Evolutionary conservation across 805 yeast species (phyloP), one percentile per base, ranked within the genome.

Genomic region (Starmerella geochares): DNA sequence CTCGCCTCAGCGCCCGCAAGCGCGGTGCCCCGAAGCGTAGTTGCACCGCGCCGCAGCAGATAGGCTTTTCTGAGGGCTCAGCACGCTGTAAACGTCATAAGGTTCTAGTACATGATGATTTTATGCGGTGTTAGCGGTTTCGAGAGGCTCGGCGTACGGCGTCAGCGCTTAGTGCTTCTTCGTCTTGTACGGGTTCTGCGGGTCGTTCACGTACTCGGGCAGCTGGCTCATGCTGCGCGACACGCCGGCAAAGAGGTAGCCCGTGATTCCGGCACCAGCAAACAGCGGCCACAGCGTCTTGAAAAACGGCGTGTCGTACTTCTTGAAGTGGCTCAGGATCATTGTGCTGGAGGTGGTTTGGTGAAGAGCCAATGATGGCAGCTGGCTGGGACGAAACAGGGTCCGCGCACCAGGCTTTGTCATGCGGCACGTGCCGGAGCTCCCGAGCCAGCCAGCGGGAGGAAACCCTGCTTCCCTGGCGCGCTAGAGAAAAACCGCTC

Each of bases 281-380:
- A 83, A 83, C 69, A 84, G 82, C 65, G 95, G 95, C 94, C 94
- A 86, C 77, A 76, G 79, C 67, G 79, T 77, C 71, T 83, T 85
- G 64, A 76, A 65, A 55, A 75, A 67, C 55, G 79, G 79, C 58
- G 77, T 72, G 58, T 74, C 67, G 64, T 70, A 75, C 62, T 66
- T 67, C 65, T 66, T 65, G 45, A 54, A 3, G 38, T 35, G 25
- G 43, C 24, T 25, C 37, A 36, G 40, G 24, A 42, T 23, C 28
- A 39, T 42, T 21, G 33, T 24, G 41, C 40, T 21, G 17, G 32
- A n/a, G n/a, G 16, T 24, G 28, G 42, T 8, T 27, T 24, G 42
- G 42, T 38, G 42, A 28, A 11, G 19, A 21, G 35, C 35, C 35
- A 41, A 29, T 41, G 35, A 41, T 21, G 4, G 33, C 29, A 27